Conservation (phyloP, 2,329 filamentous ascomycete genomes). For the Aspergillus glaucus region DNA sequence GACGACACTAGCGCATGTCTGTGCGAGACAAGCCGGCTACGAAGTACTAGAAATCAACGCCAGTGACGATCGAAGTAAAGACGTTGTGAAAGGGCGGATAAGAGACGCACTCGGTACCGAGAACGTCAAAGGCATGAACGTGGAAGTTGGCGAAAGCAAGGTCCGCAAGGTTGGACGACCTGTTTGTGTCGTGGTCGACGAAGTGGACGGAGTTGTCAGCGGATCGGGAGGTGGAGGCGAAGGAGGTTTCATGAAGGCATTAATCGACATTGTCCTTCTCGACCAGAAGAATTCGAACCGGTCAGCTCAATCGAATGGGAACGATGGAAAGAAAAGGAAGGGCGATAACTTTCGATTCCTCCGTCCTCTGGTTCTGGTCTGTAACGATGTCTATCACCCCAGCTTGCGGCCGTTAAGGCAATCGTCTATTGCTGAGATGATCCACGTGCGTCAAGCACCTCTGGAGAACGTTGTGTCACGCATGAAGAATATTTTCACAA, state of each 20-base stretch:
- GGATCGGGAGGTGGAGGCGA: conserved; percentile 73
- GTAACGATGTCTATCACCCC: conserved; percentile 94
- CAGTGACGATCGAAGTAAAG: conserved; percentile 83
- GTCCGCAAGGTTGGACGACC: conserved; percentile 71
- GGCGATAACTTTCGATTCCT: conserved; percentile 81
- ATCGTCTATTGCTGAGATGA: conserved; percentile 76
- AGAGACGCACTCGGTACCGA: conserved; percentile 89
- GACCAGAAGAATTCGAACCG: conserved; percentile 71
- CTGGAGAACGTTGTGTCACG: conserved; percentile 78
- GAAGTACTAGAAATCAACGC: conserved; percentile 97
- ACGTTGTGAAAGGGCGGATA: conserved; percentile 87
- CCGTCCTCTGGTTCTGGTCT: conserved; percentile 85
- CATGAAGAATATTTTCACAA: conserved; percentile 77
- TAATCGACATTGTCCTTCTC: conserved; percentile 80
- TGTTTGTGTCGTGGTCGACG: conserved; percentile 89
- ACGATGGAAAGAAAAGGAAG: conserved; percentile 50
- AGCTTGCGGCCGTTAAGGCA: conserved; percentile 81
- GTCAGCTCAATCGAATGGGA: conserved; percentile 18
- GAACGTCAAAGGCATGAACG: conserved; percentile 66
- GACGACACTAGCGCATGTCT: conserved; percentile 93
- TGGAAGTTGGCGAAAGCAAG: conserved; percentile 43
- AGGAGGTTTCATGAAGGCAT: conserved; percentile 88
- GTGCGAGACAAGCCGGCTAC: conserved; percentile 89
- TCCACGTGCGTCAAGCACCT: conserved; percentile 83
- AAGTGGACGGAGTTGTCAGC: conserved; percentile 88